Conservation (phyloP, 192 early-diverging fungal genomes). For the Allomyces arbusculus region DNA sequence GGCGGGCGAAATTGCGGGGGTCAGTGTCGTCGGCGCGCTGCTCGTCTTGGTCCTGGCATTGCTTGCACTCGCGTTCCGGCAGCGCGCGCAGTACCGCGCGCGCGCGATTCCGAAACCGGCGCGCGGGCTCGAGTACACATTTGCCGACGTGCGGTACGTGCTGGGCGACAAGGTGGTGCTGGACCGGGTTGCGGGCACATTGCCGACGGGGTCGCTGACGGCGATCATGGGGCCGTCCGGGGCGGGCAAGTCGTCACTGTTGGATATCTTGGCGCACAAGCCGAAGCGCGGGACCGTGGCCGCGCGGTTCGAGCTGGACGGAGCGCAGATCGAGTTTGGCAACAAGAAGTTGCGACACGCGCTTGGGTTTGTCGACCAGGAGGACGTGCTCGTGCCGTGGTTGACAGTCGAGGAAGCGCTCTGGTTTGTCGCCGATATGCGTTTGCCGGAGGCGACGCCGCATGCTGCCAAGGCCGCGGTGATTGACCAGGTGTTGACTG, state of each 20-base stretch:
- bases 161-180: constrained; percentile 38
- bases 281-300: constrained; percentile 9
- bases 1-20: constrained; percentile 7
- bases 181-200: constrained; percentile 44
- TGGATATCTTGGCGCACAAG: constrained; percentile 48
- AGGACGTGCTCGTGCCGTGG: constrained; percentile 43
- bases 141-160: constrained; percentile 12
- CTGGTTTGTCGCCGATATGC: constrained; percentile 62
- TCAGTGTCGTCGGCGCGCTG: constrained; percentile 8
- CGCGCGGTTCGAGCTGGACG: constrained; percentile 31
- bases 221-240: constrained; percentile 86
- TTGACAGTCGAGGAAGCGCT: constrained; percentile 81
- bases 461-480: constrained; percentile 17
- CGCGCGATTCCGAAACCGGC: constrained; percentile 5
- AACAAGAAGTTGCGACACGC: constrained; percentile 33
- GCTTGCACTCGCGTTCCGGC: constrained; percentile 7
- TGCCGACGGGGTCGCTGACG: constrained; percentile 48
- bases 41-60: constrained; percentile 6
- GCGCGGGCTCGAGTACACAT: constrained; percentile 11
- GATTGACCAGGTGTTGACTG: constrained; percentile 19
- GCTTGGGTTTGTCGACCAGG: constrained; percentile 26
- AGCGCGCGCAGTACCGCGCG: constrained; percentile 5
- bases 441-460: constrained; percentile 47
- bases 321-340: constrained; percentile 16
- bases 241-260: constrained; percentile 74